Evolutionary conservation across 441 rosid genomes (phyloP).

Genomic region (Populus hybrid): DNA sequence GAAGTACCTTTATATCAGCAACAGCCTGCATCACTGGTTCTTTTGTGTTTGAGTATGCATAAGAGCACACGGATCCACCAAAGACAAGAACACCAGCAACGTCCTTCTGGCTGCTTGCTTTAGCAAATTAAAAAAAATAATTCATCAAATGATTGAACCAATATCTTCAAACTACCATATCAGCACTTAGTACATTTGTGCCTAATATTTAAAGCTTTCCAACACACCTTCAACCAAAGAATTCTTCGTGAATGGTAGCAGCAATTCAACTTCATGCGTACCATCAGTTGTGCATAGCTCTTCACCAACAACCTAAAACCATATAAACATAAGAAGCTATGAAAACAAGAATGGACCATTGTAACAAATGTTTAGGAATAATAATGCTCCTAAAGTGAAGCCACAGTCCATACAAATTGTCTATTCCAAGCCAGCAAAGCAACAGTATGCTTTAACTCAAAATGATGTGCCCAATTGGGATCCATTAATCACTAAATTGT

Average conservation of each 20-base stretch:
- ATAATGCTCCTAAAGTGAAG: background rate
- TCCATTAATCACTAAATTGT: background rate
- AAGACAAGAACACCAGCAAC: conserved; percentile 57
- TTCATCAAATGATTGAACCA: conserved; percentile 25
- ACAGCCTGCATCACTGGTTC: conserved; percentile 83
- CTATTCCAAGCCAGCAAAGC: background rate
- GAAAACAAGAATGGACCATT: background rate
- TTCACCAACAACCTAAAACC: conserved; percentile 52
- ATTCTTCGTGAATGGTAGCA: conserved; percentile 69
- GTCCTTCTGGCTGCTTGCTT: conserved; percentile 64
- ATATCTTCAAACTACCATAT: conserved; percentile 4
- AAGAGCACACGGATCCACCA: conserved; percentile 66
- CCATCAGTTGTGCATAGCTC: conserved; percentile 54
- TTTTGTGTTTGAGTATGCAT: conserved; percentile 63
- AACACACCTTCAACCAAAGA: conserved; percentile 47
- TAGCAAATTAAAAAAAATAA: conserved; percentile 27
- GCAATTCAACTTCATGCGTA: conserved; percentile 74
- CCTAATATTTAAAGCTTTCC: conserved; percentile 9
- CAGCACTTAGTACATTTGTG: conserved; percentile 9
- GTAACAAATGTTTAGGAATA: background rate
- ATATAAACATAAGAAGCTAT: conserved; percentile 4
- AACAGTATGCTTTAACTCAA: background rate
- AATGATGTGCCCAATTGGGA: background rate
- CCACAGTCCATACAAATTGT: background rate
- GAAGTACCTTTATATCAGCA: conserved; percentile 69